Base-by-base conservation (phyloP, 176 grass and related monocot genomes). In the Dendrocalamus sinicus region DNA sequence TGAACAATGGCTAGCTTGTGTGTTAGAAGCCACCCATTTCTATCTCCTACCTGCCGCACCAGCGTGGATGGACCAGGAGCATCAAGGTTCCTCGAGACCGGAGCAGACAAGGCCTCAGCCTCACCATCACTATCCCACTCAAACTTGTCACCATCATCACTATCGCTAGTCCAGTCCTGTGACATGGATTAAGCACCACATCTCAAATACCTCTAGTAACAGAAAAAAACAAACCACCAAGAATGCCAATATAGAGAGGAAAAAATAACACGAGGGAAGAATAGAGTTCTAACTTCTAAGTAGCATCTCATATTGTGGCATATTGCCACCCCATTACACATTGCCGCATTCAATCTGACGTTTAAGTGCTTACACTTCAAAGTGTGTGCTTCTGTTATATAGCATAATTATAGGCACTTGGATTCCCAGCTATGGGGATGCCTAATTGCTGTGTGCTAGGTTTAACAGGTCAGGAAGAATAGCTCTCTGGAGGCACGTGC, bases 151-250 rank as follows among this genome's bases (percentile, higher is more conserved):
- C 24, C 75, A 20, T 82, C 81, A 44, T 88, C 84, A 9, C 77
- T 87, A 26, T 86, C 92, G 11, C 85, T 84, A 43, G 76, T 45
- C 77, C 81, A 64, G 46, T 93, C 69, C 89, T 94, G 82, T 79
- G 50, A 75, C 54, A 86, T 1, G n/a, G 65, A 48, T 86, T 47
- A 50, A 81, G 22, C 7, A 50, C 12, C 23, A 37, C 4, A 37
- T 16, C 4, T 77, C 68, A 91, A 74, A 59, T 55, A 58, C 16
- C 14, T 70, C 28, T n/a, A 39, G 53, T 26, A 68, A 59, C 52
- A 45, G 20, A 19, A 7, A 75, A 75, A 70, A 70, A 6, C 5
- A 82, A 81, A 72, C 5, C 11, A 83, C 17, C 5, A 84, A 1
- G 5, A 43, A 72, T 16, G 26, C 26, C 43, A 50, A 81, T 48